phyloP scores from a whole-genome alignment of 345 rosid genomes.

The Atalantia buxifolia region DNA sequence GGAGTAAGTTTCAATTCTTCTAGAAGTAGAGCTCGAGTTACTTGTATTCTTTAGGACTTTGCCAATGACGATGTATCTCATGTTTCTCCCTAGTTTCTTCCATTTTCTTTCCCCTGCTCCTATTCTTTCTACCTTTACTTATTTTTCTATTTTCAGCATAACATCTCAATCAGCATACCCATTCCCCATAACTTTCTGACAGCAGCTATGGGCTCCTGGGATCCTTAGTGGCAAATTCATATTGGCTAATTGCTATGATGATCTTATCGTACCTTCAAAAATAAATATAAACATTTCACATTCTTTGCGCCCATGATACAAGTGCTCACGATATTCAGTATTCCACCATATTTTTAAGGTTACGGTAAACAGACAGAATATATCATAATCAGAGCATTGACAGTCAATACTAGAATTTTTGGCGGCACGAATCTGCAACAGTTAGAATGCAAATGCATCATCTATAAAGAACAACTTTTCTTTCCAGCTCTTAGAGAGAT shows the following conservation, averaged over 20 bases:
- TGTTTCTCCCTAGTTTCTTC: neutral
- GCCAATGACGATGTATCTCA: neutral
- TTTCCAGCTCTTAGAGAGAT: neutral
- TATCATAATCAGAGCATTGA: neutral
- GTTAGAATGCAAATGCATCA: neutral
- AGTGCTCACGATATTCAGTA: neutral
- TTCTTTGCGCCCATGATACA: neutral
- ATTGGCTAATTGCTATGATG: too few relatives aligned
- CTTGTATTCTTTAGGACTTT: neutral
- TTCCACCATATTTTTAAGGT: neutral
- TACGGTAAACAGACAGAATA: neutral
- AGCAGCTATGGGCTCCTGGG: neutral
- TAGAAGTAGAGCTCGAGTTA: neutral
- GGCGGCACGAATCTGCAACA: neutral
- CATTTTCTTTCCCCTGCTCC: neutral
- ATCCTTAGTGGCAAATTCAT: too few relatives aligned
- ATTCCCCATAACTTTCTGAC: neutral
- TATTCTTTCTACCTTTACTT: neutral
- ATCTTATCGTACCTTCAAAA: neutral
- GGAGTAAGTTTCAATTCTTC: neutral
- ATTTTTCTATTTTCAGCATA: neutral
- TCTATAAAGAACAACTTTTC: too few relatives aligned
- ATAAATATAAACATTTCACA: neutral
- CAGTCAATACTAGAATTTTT: neutral
- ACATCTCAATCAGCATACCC: neutral